A percentile compares a stretch with the other conserved stretches of the same genome.
Conservation (phyloP, 352 stramenopile genomes). For the Phytophthora meadii region DNA sequence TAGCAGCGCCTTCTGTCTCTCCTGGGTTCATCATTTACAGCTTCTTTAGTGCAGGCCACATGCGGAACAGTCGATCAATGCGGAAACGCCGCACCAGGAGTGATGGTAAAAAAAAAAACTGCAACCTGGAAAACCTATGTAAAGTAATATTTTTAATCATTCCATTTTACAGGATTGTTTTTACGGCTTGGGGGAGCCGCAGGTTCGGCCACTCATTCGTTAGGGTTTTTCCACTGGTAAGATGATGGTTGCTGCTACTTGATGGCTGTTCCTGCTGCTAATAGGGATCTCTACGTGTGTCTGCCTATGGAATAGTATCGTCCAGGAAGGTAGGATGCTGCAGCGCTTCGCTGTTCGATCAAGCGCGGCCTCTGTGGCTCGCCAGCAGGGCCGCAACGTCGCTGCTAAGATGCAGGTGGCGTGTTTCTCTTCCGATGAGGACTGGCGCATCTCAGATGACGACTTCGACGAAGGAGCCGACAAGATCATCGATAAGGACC, state of each 20-base stretch:
- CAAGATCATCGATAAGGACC: slow-evolving; percentile 77
- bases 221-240: slow-evolving; percentile 23
- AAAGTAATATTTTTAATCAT: background rate
- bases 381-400: slow-evolving; percentile 32
- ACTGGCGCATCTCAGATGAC: slow-evolving; percentile 52
- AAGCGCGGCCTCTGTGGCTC: slow-evolving; percentile 35
- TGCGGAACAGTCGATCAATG: slow-evolving; percentile 8
- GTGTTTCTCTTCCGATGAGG: slow-evolving; percentile 60
- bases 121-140: background rate
- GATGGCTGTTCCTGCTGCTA: slow-evolving; percentile 2
- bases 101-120: slow-evolving; percentile 13
- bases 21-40: slow-evolving; percentile 28
- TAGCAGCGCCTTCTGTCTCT: slow-evolving; percentile 1
- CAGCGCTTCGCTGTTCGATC: slow-evolving; percentile 67
- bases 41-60: slow-evolving; percentile 11
- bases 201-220: slow-evolving; percentile 48
- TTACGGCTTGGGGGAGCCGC: slow-evolving; percentile 11
- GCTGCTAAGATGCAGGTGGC: slow-evolving; percentile 46
- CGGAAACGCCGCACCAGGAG: slow-evolving; percentile 19
- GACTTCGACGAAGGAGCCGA: slow-evolving; percentile 76
- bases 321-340: slow-evolving; percentile 47
- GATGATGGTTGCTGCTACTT: background rate
- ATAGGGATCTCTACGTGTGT: background rate
- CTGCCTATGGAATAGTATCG: slow-evolving; percentile 2
- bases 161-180: background rate